Percentiles rank a stretch among this genome's conserved stretches.
Evolutionary conservation across 1,139 yeast genomes (phyloP).

Genomic region (Kluyveromyces sp.): DNA sequence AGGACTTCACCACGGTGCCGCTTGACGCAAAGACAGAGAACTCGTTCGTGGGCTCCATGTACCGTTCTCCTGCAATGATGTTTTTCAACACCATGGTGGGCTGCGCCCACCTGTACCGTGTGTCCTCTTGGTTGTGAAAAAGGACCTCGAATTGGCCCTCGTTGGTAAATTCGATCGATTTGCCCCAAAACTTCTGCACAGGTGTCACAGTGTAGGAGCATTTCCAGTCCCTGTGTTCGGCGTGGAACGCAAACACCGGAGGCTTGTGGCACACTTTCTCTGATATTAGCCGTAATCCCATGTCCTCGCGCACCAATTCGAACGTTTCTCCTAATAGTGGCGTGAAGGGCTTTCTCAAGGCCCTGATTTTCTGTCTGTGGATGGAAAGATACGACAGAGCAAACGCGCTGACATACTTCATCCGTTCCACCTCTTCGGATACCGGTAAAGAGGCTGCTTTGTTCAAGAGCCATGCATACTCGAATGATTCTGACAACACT

Average conservation of each 20-base stretch:
- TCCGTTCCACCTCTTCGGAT: constrained; percentile 51
- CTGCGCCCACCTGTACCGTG: constrained; percentile 68
- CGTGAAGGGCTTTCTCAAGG: constrained; percentile 82
- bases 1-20: constrained; percentile 44
- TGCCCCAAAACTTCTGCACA: constrained; percentile 91
- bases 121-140: constrained; percentile 57
- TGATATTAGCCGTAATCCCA: constrained; percentile 58
- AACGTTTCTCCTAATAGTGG: constrained; percentile 85
- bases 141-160: constrained; percentile 59
- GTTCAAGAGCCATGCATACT: constrained; percentile 61
- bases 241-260: constrained; percentile 71
- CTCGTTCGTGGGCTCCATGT: constrained; percentile 77
- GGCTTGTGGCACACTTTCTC: constrained; percentile 85
- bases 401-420: constrained; percentile 66
- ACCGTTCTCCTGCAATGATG: constrained; percentile 89
- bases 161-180: constrained; percentile 74
- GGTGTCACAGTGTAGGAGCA: constrained; percentile 71
- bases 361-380: constrained; percentile 66
- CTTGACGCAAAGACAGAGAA: constrained; percentile 60
- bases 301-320: constrained; percentile 74
- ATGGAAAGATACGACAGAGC: constrained; percentile 70
- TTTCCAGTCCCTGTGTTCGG: constrained; percentile 72
- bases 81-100: constrained; percentile 81
- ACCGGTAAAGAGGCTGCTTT: constrained; percentile 42
- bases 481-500: constrained; percentile 70